These are phyloP conservation scores for Paecilomyces niveus DNA, from an alignment of 2,329 filamentous ascomycete genomes.

Conservation along the genomic window DNA sequence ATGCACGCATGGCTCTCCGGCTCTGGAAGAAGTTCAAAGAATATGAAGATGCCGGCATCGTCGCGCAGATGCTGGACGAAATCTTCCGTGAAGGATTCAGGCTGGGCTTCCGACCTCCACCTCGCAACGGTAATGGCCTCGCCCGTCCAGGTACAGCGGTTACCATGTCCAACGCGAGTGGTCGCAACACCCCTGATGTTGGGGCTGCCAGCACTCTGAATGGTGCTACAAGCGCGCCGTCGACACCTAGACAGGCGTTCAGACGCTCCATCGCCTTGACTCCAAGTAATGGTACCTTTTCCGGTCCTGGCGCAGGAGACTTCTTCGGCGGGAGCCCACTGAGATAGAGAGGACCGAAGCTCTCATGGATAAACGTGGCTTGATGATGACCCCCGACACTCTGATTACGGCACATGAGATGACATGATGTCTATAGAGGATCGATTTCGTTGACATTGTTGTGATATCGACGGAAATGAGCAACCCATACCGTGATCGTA, in stretches of 20 bases:
- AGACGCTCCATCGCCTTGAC: constrained; percentile 35
- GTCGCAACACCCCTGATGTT: constrained; percentile 34
- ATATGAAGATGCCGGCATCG: constrained; percentile 75
- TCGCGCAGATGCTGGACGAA: constrained; percentile 77
- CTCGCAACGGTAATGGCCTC: constrained; percentile 29
- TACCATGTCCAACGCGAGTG: constrained; percentile 30
- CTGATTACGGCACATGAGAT: background rate
- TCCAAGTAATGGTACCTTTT: constrained; percentile 35
- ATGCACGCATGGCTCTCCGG: constrained; percentile 82
- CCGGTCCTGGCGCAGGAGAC: constrained; percentile 27
- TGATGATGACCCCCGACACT: background rate
- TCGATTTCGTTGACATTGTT: background rate
- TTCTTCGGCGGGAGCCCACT: constrained; percentile 34
- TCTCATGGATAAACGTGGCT: background rate
- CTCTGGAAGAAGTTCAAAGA: constrained; percentile 87
- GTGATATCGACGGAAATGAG: background rate
- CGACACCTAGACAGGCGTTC: constrained; percentile 36
- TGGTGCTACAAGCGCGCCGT: constrained; percentile 23
- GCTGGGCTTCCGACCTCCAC: constrained; percentile 52
- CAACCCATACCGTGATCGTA: background rate
- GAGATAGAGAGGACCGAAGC: constrained; percentile 14
- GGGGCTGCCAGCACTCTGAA: constrained; percentile 11
- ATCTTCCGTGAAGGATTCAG: constrained; percentile 65
- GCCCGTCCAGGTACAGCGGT: constrained; percentile 34
- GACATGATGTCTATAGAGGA: background rate